Conservation (phyloP, 2,329 filamentous ascomycete species). For the Cladobotryum protrusum region DNA sequence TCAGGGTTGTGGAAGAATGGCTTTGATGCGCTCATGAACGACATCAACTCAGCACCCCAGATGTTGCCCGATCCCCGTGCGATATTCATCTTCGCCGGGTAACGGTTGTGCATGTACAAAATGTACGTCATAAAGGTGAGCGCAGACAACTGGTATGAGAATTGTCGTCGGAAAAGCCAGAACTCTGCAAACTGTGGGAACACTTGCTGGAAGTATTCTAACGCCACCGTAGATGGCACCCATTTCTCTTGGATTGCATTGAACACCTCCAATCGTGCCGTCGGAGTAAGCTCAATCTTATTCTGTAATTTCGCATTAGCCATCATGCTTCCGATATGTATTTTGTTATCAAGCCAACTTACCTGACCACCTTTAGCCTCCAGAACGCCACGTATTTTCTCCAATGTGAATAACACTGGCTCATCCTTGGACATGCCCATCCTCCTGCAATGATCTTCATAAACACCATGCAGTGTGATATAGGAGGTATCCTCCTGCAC, state of each 20-base stretch:
- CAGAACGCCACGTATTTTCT: slow-evolving; percentile 74
- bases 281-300: slow-evolving; percentile 61
- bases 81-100: slow-evolving; percentile 93
- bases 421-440: slow-evolving; percentile 89
- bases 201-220: slow-evolving; percentile 82
- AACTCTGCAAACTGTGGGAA: slow-evolving; percentile 91
- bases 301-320: slow-evolving; percentile 41
- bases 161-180: slow-evolving; percentile 96
- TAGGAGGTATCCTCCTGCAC: slow-evolving; percentile 95
- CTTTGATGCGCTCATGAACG: slow-evolving; percentile 75
- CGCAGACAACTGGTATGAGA: slow-evolving; percentile 90
- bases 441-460: slow-evolving; percentile 90
- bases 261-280: slow-evolving; percentile 83
- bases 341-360: slow-evolving; percentile 27
- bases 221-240: slow-evolving; percentile 73
- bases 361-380: slow-evolving; percentile 56
- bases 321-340: neutral
- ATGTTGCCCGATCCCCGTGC: slow-evolving; percentile 82
- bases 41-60: slow-evolving; percentile 93
- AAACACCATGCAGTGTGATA: slow-evolving; percentile 88
- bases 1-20: slow-evolving; percentile 94
- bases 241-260: slow-evolving; percentile 90
- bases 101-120: slow-evolving; percentile 93
- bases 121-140: slow-evolving; percentile 99
- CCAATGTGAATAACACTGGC: slow-evolving; percentile 89